These are phyloP conservation scores for Trypanosoma brucei DNA, from an alignment of 208 protist genomes.

Conservation along the genomic window DNA sequence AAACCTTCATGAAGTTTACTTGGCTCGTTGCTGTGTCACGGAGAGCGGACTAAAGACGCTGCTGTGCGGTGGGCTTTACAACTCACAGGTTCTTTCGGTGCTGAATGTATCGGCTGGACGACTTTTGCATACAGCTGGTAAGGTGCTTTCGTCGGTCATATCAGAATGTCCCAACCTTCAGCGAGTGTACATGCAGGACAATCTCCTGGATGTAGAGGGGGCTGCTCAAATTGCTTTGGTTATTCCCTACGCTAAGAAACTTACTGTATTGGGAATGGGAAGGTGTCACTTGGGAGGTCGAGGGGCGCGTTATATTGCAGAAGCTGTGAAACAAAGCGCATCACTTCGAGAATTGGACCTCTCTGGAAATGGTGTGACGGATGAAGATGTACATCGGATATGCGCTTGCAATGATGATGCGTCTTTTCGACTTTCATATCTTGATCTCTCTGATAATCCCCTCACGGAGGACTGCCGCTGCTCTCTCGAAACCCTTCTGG, in stretches of 20 bases:
- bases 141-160: conserved; percentile 35
- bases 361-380: conserved; percentile 55
- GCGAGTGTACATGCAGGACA: conserved; percentile 40
- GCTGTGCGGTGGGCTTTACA: conserved; percentile 19
- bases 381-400: conserved; percentile 40
- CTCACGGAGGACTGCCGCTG: conserved; percentile 26
- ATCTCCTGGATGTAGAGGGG: conserved; percentile 55
- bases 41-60: conserved; percentile 28
- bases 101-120: conserved; percentile 47
- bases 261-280: conserved; percentile 38
- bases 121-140: conserved; percentile 41
- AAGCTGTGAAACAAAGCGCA: conserved; percentile 29
- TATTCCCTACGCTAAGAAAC: conserved; percentile 30
- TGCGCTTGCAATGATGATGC: conserved; percentile 32
- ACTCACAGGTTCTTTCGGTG: conserved; percentile 28
- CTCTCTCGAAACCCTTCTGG: conserved; percentile 33
- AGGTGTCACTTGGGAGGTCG: conserved; percentile 43
- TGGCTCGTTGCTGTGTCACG: conserved; percentile 29
- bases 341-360: conserved; percentile 59
- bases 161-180: conserved; percentile 35
- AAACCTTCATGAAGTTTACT: conserved; percentile 41
- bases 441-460: conserved; percentile 54
- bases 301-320: conserved; percentile 43
- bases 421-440: conserved; percentile 29
- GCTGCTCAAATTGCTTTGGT: conserved; percentile 38